Evolutionary conservation across 78 protist genomes (phyloP), one percentile per base, ranked within the genome.

Genomic region (Protostelium mycophagum): DNA sequence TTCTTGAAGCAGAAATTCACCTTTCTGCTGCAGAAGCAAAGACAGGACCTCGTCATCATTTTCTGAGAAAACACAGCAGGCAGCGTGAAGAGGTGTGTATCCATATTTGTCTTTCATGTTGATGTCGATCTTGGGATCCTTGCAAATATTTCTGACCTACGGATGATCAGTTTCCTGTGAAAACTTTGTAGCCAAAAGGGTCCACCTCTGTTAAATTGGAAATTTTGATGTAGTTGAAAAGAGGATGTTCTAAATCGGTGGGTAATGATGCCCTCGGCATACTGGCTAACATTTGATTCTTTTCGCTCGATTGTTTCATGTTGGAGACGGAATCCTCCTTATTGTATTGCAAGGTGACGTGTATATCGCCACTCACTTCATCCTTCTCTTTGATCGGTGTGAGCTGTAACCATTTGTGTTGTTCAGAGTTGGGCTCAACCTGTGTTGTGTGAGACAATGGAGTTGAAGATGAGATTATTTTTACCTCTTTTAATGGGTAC

Each of bases 1-100:
- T n/a, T n/a, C n/a, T n/a, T n/a, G n/a, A n/a, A n/a, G n/a, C n/a
- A n/a, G n/a, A n/a, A n/a, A 85, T 89, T 37, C 86, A 85, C 86
- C 86, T 16, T 85, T 36, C 16, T 35, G 36, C n/a, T 86, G 28
- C 63, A 86, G 37, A 25, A 86, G 39, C 34, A 28, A 1, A 29
- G 63, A 25, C 35, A 86, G 88, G 35, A 86, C 63, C 35, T n/a
- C 63, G 35, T 86, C 88, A 25, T 86, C 88, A n/a, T 29, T 28
- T 34, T 86, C 35, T n/a, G 85, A 51, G 16, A 51, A 31, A 25
- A 31, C 85, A 28, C 37, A 36, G 9, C 39, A 37, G 63, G 96
- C 96, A 34, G 73, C 90, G 87, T 93, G 96, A 5, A 93, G 73
- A 87, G 91, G 88, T 88, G 96, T 63, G 85, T 88, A 89, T 85